A percentile compares a stretch with the other conserved stretches of the same genome.
phyloP scores from a whole-genome alignment of 2,329 filamentous ascomycete species.

The Claviceps fusiformis region DNA sequence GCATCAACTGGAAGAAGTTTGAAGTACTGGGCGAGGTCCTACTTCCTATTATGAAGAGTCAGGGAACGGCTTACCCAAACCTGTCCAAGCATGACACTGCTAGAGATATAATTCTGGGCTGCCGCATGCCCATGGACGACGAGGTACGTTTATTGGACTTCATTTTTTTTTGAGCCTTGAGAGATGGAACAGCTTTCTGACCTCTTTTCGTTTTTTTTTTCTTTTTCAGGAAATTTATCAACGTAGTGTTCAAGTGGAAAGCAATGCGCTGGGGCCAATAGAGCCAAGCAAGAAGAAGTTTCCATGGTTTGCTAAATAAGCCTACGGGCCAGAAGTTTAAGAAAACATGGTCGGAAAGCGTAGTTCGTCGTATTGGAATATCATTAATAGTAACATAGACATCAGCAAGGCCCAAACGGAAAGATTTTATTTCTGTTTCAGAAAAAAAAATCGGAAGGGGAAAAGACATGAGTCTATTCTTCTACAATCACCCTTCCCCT shows the following conservation, averaged over 20 bases:
- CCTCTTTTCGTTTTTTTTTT: neutral
- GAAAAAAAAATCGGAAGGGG: too few species aligned
- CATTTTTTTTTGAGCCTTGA: neutral
- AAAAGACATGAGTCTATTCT: too few species aligned
- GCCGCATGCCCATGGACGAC: conserved; percentile 69
- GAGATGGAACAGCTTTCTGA: neutral
- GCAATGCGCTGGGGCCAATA: conserved; percentile 26
- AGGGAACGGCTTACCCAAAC: conserved; percentile 68
- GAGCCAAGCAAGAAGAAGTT: conserved; percentile 51
- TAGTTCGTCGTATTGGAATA: conserved; percentile 3
- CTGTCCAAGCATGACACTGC: conserved; percentile 56
- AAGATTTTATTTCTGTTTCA: neutral
- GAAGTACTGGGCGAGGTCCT: conserved; percentile 90
- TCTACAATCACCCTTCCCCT: too few species aligned
- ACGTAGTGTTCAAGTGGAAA: conserved; percentile 46
- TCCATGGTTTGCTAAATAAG: conserved; percentile 46
- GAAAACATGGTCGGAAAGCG: conserved; percentile 4
- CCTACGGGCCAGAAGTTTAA: conserved; percentile 14
- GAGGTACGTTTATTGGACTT: conserved; percentile 50
- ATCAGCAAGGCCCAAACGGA: neutral
- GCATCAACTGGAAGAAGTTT: conserved; percentile 97
- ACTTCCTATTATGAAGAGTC: conserved; percentile 80
- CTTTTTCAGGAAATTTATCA: conserved; percentile 47
- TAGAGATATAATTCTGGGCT: conserved; percentile 65
- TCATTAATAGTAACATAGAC: conserved; percentile 2